phyloP scores from a whole-genome alignment of 192 early-diverging fungal species.

The Rhizophagus sp. region DNA sequence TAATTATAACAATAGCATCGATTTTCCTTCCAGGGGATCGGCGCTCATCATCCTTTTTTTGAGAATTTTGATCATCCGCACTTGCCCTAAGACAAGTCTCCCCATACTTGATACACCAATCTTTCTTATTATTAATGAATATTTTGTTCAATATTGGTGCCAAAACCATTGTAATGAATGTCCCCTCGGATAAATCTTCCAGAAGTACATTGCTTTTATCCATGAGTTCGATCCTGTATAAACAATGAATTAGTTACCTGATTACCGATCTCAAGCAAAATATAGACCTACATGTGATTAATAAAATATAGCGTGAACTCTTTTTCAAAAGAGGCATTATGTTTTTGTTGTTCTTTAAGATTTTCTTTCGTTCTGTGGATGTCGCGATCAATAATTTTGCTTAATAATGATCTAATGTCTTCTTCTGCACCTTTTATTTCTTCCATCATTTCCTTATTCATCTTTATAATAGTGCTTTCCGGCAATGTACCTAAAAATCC shows the following conservation, averaged over 20 bases:
- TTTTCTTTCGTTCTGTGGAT: conserved; percentile 1
- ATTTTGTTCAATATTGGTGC: not conserved
- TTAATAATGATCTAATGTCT: not conserved
- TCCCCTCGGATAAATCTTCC: not conserved
- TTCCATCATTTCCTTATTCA: not conserved
- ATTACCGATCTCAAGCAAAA: not conserved
- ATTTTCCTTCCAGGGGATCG: conserved; percentile 11
- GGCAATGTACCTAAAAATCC: conserved; percentile 5
- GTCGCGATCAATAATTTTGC: not conserved
- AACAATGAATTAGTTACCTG: not conserved
- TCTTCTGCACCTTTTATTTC: not conserved
- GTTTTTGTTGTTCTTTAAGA: not conserved
- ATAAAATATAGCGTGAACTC: too few species aligned
- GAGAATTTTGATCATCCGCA: not conserved
- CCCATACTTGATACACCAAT: conserved; percentile 1
- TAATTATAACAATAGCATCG: conserved; percentile 15
- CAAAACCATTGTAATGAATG: not conserved
- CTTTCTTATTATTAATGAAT: conserved; percentile 16
- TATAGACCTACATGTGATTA: too few species aligned
- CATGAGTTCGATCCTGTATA: conserved; percentile 14
- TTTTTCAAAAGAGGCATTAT: conserved; percentile 12
- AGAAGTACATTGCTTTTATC: conserved; percentile 3
- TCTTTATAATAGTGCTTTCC: not conserved
- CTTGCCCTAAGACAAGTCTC: conserved; percentile 16
- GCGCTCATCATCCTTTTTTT: not conserved